Evolutionary conservation across 1,284 basidiomycete species (phyloP).

Genomic region (Tilletia horrida): DNA sequence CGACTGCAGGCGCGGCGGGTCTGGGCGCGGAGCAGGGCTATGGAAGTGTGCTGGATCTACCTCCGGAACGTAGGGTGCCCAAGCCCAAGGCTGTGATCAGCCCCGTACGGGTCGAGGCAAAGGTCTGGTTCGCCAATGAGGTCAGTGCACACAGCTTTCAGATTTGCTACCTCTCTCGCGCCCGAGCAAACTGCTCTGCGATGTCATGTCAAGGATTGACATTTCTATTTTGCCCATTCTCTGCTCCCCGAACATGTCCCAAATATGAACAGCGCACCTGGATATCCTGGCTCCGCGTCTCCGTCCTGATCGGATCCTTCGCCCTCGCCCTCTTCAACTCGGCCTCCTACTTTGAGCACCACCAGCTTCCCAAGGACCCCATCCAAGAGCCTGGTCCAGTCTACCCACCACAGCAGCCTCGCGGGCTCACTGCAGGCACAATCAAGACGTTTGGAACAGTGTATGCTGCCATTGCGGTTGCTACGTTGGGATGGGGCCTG

Average conservation of each 20-base stretch:
- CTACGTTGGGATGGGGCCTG: slow-evolving; percentile 70
- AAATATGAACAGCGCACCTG: slow-evolving; percentile 61
- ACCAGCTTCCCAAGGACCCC: slow-evolving; percentile 29
- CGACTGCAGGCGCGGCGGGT: not conserved
- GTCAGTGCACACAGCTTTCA: slow-evolving; percentile 56
- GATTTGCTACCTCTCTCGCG: not conserved
- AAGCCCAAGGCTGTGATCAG: slow-evolving; percentile 59
- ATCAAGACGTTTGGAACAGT: slow-evolving; percentile 76
- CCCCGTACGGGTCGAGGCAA: slow-evolving; percentile 52
- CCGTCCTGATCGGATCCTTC: slow-evolving; percentile 79
- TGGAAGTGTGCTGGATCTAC: slow-evolving; percentile 27
- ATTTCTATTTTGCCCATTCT: no score
- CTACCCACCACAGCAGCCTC: slow-evolving; percentile 18
- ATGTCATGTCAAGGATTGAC: no score
- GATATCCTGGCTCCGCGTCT: slow-evolving; percentile 84
- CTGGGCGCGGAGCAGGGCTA: slow-evolving; percentile 21
- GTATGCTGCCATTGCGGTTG: slow-evolving; percentile 69
- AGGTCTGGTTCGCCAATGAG: slow-evolving; percentile 55
- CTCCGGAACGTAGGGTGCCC: slow-evolving; percentile 32
- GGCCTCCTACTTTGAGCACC: slow-evolving; percentile 58
- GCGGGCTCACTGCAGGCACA: slow-evolving; percentile 61
- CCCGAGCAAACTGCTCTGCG: not conserved
- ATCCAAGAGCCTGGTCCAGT: slow-evolving; percentile 22
- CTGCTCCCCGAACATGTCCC: not conserved
- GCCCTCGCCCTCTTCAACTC: slow-evolving; percentile 84